Evolutionary conservation across 371 early-diverging fungal species (phyloP).

Genomic region (Dichotomocladium elegans): DNA sequence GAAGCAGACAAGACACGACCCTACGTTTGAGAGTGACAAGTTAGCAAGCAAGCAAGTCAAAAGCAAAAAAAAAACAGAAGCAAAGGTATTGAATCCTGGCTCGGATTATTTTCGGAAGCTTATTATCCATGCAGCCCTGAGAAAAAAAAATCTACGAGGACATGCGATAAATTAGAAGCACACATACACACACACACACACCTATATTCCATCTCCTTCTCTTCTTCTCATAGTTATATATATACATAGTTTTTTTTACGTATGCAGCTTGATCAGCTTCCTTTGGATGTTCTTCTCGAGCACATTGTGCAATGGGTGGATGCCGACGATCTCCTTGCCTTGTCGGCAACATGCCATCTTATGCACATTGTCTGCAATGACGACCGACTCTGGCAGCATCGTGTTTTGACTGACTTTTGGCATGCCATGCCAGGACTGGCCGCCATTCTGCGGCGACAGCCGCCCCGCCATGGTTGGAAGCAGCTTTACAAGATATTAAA

Average conservation of each 20-base stretch:
- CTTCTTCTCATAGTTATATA: too few species aligned
- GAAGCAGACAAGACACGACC: too few species aligned
- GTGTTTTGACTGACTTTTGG: slow-evolving; percentile 26
- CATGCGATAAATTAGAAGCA: not conserved
- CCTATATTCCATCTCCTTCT: not conserved
- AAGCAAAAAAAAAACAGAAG: too few species aligned
- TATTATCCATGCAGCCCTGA: too few species aligned
- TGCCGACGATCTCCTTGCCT: slow-evolving; percentile 11
- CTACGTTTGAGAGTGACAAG: too few species aligned
- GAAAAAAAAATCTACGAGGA: not conserved
- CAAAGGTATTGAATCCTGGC: too few species aligned
- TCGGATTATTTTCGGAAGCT: too few species aligned
- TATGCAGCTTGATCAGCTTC: not conserved
- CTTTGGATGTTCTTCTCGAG: slow-evolving; percentile 17
- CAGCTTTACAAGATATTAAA: slow-evolving; percentile 27
- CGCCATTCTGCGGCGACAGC: too few species aligned
- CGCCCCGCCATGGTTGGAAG: slow-evolving; percentile 31
- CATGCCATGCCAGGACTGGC: slow-evolving; percentile 22
- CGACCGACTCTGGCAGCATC: slow-evolving; percentile 38
- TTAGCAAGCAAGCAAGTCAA: too few species aligned
- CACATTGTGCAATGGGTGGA: slow-evolving; percentile 26
- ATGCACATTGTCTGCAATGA: slow-evolving; percentile 27
- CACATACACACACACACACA: not conserved
- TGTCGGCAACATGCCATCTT: slow-evolving; percentile 14
- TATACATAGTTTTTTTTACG: not conserved